Evolutionary conservation across 163 green algal species (phyloP).

Genomic region (Chlorella variabilis): DNA sequence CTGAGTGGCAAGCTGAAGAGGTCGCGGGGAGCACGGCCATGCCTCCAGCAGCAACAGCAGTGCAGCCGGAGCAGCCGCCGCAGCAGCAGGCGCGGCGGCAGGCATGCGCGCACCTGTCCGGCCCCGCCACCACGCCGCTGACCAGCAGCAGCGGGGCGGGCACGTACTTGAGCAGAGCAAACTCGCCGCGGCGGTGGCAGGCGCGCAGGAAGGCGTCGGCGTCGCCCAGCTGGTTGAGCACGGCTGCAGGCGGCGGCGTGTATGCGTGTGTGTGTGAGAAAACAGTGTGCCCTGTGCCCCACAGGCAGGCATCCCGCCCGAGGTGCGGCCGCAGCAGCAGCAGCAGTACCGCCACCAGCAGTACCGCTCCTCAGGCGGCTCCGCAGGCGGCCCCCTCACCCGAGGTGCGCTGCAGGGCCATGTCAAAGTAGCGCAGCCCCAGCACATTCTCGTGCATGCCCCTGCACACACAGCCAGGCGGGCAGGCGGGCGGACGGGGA

Average conservation of each 20-base stretch:
- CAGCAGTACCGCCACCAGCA: neutral
- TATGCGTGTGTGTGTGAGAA: neutral
- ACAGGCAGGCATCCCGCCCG: too few species aligned
- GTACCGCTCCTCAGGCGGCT: neutral
- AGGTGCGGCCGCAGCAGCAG: neutral
- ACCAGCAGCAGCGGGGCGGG: conserved; percentile 48
- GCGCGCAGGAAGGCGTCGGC: conserved; percentile 63
- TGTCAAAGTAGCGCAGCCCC: conserved; percentile 72
- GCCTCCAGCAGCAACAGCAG: too few species aligned
- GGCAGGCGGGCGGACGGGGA: too few species aligned
- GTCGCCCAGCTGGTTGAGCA: conserved; percentile 60
- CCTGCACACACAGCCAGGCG: neutral
- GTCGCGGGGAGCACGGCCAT: too few species aligned
- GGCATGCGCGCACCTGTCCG: conserved; percentile 17
- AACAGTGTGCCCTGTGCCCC: too few species aligned
- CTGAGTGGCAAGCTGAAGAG: too few species aligned
- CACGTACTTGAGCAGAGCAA: conserved; percentile 53
- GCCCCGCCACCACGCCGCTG: conserved; percentile 41
- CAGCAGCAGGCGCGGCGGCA: too few species aligned
- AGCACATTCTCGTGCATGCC: conserved; percentile 83
- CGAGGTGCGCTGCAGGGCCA: conserved; percentile 63
- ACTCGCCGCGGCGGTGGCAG: conserved; percentile 46
- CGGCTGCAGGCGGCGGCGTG: neutral
- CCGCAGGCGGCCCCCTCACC: too few species aligned
- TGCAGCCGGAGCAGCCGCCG: too few species aligned